phyloP scores from a whole-genome alignment of 176 grass and related monocot genomes.

The Hordeum marinum region DNA sequence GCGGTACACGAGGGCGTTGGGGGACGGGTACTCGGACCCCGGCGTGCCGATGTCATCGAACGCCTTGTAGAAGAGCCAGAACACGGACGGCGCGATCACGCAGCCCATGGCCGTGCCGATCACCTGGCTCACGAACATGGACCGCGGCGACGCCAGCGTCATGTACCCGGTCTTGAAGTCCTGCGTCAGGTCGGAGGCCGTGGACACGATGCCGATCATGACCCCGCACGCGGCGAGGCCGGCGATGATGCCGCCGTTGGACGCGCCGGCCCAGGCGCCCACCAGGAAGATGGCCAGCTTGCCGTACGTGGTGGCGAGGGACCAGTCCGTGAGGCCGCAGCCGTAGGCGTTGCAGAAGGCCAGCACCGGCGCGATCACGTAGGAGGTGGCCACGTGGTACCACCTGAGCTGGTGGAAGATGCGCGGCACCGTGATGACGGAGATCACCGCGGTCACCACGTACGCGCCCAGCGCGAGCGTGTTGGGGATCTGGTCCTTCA shows the following conservation, averaged over 20 bases:
- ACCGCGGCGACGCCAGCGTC: conserved; percentile 9
- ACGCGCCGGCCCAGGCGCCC: not conserved
- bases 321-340: conserved; percentile 9
- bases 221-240: not conserved
- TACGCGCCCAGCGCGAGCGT: conserved; percentile 26
- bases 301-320: not conserved
- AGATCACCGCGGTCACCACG: not conserved
- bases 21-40: conserved; percentile 1
- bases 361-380: conserved; percentile 37
- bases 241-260: not conserved
- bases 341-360: conserved; percentile 84
- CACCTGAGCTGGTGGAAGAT: conserved; percentile 10
- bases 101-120: conserved; percentile 3
- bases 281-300: conserved; percentile 5
- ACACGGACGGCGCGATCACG: conserved; percentile 8
- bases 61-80: conserved; percentile 17
- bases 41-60: not conserved
- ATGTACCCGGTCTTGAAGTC: conserved; percentile 17
- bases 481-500: conserved; percentile 74
- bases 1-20: conserved; percentile 7
- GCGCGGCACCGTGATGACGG: not conserved
- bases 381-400: conserved; percentile 15
- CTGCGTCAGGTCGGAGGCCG: conserved; percentile 4
- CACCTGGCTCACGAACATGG: conserved; percentile 18
- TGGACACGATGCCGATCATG: conserved; percentile 16